Evolutionary conservation across 371 early-diverging fungal species (phyloP).

Genomic region (Syncephalastrum racemosum): DNA sequence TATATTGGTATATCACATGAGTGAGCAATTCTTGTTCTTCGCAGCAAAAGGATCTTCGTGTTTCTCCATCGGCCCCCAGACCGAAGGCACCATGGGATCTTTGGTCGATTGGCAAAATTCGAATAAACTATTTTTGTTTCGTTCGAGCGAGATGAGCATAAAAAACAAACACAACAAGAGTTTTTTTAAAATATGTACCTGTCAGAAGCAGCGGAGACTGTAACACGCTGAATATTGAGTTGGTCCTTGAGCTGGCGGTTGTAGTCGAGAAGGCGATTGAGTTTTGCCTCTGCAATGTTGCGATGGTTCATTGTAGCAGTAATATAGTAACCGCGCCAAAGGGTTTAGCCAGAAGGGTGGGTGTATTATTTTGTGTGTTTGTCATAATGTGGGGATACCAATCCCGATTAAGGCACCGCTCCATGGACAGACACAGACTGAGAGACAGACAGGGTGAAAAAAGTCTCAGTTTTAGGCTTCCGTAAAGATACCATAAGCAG

Average conservation of each 20-base stretch:
- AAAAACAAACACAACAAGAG: background rate
- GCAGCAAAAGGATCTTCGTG: constrained; percentile 82
- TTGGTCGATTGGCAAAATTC: constrained; percentile 52
- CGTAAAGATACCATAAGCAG: too few species aligned
- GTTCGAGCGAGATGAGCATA: background rate
- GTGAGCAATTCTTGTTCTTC: constrained; percentile 5
- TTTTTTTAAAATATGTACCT: constrained; percentile 4
- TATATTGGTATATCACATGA: too few species aligned
- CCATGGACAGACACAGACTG: too few species aligned
- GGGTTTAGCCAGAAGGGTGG: too few species aligned
- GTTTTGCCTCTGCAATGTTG: constrained; percentile 58
- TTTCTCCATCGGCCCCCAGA: constrained; percentile 76
- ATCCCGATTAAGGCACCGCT: too few species aligned
- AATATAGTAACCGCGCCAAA: too few species aligned
- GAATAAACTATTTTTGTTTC: constrained; percentile 47
- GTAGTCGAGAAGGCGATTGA: constrained; percentile 72
- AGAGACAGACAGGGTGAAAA: too few species aligned
- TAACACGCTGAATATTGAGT: constrained; percentile 75
- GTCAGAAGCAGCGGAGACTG: constrained; percentile 73
- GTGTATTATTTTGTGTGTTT: too few species aligned
- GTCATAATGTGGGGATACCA: too few species aligned
- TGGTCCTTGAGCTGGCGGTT: constrained; percentile 76
- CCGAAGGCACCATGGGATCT: constrained; percentile 75
- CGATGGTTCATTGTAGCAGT: too few species aligned
- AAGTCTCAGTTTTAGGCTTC: too few species aligned